These are phyloP conservation scores for Macaranga tanarius DNA, from an alignment of 441 rosid genomes.

Conservation along the genomic window DNA sequence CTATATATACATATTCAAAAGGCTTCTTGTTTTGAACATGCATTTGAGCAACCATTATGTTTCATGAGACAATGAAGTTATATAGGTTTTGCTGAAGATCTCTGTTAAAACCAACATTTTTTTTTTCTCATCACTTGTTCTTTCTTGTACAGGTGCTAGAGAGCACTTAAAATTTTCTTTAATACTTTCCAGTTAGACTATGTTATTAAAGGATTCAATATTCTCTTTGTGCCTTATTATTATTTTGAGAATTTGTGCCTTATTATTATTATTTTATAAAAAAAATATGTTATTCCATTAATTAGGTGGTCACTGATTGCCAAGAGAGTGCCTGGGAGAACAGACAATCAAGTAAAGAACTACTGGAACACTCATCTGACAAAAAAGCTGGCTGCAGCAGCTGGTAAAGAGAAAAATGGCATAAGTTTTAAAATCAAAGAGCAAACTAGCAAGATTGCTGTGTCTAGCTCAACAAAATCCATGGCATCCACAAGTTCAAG, in stretches of 20 bases:
- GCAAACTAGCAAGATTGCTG: constrained; percentile 2
- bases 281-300: too few species aligned
- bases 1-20: not conserved
- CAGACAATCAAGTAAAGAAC: constrained; percentile 82
- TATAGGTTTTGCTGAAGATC: too few species aligned
- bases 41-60: too few species aligned
- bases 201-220: not conserved
- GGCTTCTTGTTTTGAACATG: not conserved
- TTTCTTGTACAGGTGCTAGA: too few species aligned
- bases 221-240: not conserved
- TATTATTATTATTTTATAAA: too few species aligned
- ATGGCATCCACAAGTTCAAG: constrained; percentile 20
- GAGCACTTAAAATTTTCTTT: not conserved
- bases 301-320: constrained; percentile 78
- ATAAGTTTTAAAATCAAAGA: constrained; percentile 4
- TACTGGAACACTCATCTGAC: constrained; percentile 66
- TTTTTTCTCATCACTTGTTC: too few species aligned
- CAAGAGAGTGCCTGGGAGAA: constrained; percentile 65
- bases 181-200: not conserved
- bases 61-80: too few species aligned
- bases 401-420: constrained; percentile 27
- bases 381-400: constrained; percentile 43
- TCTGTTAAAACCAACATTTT: too few species aligned
- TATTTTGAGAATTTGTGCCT: too few species aligned
- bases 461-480: constrained; percentile 25